Evolutionary conservation across 345 rosid species (phyloP).

Genomic region (Conringia planisiliqua): DNA sequence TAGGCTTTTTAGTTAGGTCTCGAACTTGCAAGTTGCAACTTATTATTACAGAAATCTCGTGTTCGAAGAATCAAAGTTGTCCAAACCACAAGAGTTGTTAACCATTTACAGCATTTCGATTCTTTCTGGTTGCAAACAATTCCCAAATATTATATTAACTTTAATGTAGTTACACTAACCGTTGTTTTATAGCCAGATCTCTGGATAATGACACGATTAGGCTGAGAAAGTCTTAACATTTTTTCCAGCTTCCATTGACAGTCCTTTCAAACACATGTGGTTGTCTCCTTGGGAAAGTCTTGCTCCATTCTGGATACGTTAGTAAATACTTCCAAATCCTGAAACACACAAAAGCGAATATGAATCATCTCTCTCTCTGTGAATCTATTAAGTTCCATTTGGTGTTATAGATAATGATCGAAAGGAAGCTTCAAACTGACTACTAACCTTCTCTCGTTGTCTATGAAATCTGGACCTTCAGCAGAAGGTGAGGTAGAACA

Average conservation of each 20-base stretch:
- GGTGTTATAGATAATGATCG: neutral
- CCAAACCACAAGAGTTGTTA: neutral
- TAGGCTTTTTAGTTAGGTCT: neutral
- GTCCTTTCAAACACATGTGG: conserved; percentile 66
- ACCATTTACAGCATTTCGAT: neutral
- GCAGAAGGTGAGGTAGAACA: conserved; percentile 85
- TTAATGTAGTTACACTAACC: neutral
- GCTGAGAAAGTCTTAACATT: conserved; percentile 25
- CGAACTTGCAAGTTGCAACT: neutral
- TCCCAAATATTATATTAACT: neutral
- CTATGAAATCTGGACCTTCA: conserved; percentile 87
- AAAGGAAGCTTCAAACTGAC: neutral
- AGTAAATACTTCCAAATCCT: conserved; percentile 67
- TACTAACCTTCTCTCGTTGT: conserved; percentile 51
- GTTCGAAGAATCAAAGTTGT: neutral
- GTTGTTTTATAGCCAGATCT: neutral
- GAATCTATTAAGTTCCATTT: neutral
- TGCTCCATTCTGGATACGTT: conserved; percentile 55
- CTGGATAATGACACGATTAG: neutral
- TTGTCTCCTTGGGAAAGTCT: conserved; percentile 53
- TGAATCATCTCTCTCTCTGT: neutral
- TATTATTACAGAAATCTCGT: neutral
- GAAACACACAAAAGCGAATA: neutral
- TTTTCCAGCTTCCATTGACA: conserved; percentile 55
- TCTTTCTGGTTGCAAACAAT: too few species aligned